Percentiles rank a stretch among this genome's conserved stretches.
Evolutionary conservation across 2,329 filamentous ascomycete species (phyloP).

Genomic region (Verticillium albo-atrum): DNA sequence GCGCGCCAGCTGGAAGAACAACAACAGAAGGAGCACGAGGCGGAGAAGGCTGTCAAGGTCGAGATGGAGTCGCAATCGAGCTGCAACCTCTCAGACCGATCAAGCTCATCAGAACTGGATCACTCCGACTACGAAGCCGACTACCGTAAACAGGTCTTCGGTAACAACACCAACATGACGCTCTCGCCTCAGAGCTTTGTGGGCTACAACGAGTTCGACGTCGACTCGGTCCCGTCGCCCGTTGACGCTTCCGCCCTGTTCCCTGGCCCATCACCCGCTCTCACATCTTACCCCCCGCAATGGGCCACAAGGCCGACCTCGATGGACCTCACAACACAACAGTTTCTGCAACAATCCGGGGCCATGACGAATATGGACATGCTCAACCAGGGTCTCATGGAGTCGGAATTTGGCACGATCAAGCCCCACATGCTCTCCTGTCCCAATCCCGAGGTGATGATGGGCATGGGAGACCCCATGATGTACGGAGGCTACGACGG

Average conservation of each 20-base stretch:
- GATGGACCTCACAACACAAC: constrained; percentile 35
- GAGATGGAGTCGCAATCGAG: constrained; percentile 29
- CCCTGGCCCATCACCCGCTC: constrained; percentile 5
- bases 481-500: constrained; percentile 50
- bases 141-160: constrained; percentile 45
- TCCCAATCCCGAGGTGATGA: constrained; percentile 50
- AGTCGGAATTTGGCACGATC: constrained; percentile 48
- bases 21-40: constrained; percentile 37
- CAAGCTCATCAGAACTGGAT: constrained; percentile 51
- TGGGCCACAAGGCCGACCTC: constrained; percentile 7
- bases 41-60: constrained; percentile 20
- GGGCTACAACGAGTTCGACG: constrained; percentile 36
- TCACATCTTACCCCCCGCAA: constrained; percentile 17
- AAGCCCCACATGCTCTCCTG: constrained; percentile 52
- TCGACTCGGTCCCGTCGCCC: constrained; percentile 29
- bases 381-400: constrained; percentile 45
- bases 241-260: constrained; percentile 31
- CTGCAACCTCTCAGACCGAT: constrained; percentile 38
- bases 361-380: constrained; percentile 38
- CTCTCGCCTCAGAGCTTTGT: constrained; percentile 51
- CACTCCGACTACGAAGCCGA: constrained; percentile 52
- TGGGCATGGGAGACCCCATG: constrained; percentile 55
- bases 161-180: constrained; percentile 37
- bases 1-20: constrained; percentile 48
- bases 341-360: constrained; percentile 31